A percentile compares a stretch with the other conserved stretches of the same genome.
These are phyloP conservation scores for Nannochloropsis oceanica DNA, from an alignment of 108 stramenopile genomes.

Conservation along the genomic window DNA sequence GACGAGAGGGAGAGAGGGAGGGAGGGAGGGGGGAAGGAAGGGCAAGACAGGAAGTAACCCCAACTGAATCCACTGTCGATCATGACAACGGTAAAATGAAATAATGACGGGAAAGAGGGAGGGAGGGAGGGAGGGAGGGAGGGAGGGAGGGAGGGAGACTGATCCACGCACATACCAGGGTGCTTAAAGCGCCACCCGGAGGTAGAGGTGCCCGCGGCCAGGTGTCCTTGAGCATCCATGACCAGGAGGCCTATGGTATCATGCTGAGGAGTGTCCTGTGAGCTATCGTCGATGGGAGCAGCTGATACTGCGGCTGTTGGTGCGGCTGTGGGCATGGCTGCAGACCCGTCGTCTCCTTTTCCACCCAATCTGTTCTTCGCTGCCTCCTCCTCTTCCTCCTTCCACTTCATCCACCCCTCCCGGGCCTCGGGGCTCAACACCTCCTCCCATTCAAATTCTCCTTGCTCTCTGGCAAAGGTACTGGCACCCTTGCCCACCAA, in stretches of 20 bases:
- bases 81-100: too few species aligned
- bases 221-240: constrained; percentile 19
- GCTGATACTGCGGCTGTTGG: not conserved
- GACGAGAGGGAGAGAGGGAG: not conserved
- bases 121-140: not conserved
- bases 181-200: constrained; percentile 33
- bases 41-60: not conserved
- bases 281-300: not conserved
- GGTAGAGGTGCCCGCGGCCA: constrained; percentile 30
- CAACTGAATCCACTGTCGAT: too few species aligned
- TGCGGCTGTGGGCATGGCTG: not conserved
- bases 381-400: not conserved
- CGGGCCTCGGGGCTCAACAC: not conserved
- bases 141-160: not conserved
- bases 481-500: constrained; percentile 26
- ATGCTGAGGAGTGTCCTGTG: constrained; percentile 1
- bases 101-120: not conserved
- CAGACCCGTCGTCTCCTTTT: not conserved
- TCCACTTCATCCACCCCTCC: constrained; percentile 15
- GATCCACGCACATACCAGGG: not conserved
- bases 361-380: not conserved
- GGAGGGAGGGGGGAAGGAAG: not conserved
- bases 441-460: constrained; percentile 12
- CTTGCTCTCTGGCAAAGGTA: constrained; percentile 13
- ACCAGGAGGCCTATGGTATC: constrained; percentile 35